These are phyloP conservation scores for Chlamydomonas reinhardtii DNA, from an alignment of 163 green algal species.

Conservation along the genomic window DNA sequence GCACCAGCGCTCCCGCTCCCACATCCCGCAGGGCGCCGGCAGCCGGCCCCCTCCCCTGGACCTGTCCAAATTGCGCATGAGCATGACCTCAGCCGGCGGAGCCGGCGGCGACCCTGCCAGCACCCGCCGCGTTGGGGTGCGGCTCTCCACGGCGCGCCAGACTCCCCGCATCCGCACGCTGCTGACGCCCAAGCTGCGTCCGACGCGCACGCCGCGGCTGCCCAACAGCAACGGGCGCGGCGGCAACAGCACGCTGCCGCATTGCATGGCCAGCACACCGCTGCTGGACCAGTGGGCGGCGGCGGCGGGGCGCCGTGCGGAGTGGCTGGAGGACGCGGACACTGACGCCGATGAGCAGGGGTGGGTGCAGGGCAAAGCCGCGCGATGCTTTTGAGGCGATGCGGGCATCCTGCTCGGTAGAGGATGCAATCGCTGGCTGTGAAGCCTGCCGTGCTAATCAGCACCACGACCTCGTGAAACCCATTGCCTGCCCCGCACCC, in stretches of 20 bases:
- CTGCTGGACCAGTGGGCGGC: background rate
- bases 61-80: conserved; percentile 29
- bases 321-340: background rate
- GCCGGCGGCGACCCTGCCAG: background rate
- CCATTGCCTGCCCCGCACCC: background rate
- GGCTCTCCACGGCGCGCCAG: background rate
- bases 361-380: background rate
- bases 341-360: background rate
- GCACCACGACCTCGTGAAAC: too few relatives aligned
- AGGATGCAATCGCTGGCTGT: too few relatives aligned
- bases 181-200: conserved; percentile 20
- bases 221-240: background rate
- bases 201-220: conserved; percentile 25
- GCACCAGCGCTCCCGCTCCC: too few relatives aligned
- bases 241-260: background rate
- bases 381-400: too few relatives aligned
- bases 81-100: too few relatives aligned
- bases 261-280: background rate
- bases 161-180: conserved; percentile 14
- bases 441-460: too few relatives aligned
- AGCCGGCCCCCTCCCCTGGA: conserved; percentile 1
- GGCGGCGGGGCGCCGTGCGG: background rate
- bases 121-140: conserved; percentile 24
- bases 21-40: too few relatives aligned
- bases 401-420: too few relatives aligned